Evolutionary conservation across 1,284 basidiomycete species (phyloP).

Genomic region (Boletus sp.): DNA sequence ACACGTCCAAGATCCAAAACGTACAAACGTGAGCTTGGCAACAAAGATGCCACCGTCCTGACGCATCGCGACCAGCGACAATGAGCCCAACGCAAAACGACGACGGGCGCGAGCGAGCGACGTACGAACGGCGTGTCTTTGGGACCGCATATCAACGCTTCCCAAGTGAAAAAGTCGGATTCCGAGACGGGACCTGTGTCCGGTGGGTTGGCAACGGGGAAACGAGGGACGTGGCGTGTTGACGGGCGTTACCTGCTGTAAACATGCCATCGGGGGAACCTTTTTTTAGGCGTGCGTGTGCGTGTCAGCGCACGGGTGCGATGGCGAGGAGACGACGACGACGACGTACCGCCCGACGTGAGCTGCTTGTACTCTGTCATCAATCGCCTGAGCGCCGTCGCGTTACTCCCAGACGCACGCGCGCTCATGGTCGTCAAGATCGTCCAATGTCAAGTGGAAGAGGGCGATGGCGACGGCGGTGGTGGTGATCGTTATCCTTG

Average conservation of each 20-base stretch:
- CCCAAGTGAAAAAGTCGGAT: conserved; percentile 98
- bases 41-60: conserved; percentile 98
- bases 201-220: not conserved
- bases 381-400: conserved; percentile 76
- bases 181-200: conserved; percentile 83
- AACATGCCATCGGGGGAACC: conserved; percentile 80
- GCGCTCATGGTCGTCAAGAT: conserved; percentile 34
- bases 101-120: too few relatives aligned
- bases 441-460: too few relatives aligned
- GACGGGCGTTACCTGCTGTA: not conserved
- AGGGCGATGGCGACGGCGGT: too few relatives aligned
- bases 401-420: conserved; percentile 47
- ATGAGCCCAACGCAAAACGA: too few relatives aligned
- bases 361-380: conserved; percentile 96
- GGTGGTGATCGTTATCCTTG: too few relatives aligned
- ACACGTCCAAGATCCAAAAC: conserved; percentile 37
- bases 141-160: conserved; percentile 94
- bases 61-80: too few relatives aligned
- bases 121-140: conserved; percentile 94
- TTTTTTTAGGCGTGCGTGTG: conserved; percentile 35
- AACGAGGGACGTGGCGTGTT: not conserved
- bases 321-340: not conserved
- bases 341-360: conserved; percentile 57
- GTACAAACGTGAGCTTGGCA: conserved; percentile 90
- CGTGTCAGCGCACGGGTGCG: too few relatives aligned